Evolutionary conservation across 2,329 filamentous ascomycete species (phyloP), one percentile per base, ranked within the genome.

Genomic region (Elsinoe ampelina): DNA sequence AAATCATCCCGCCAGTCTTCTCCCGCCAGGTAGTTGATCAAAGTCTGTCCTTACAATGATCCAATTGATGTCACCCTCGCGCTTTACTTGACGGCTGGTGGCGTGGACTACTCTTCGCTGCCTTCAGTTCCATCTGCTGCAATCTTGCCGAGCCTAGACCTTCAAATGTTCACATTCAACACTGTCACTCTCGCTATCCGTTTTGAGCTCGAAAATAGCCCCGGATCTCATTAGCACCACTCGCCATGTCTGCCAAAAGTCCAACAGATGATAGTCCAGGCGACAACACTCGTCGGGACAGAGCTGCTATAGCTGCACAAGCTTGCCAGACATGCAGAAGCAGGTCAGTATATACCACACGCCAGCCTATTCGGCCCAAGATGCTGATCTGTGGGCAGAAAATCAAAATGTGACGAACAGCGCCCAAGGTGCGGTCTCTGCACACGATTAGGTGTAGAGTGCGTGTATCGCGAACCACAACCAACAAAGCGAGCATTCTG

Each of bases 341-440:
- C 55, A 63, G 66, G 67, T 68, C 32, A 59, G 55, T n/a, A 7
- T 13, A n/a, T n/a, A n/a, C n/a, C 10, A 19, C 1, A 20, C 22
- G 34, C 26, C n/a, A 34, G 17, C 7, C 5, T 6, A 8, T 30
- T 17, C n/a, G n/a, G 13, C 20, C 43, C 26, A 10, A 12, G 2
- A 2, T 26, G 2, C 50, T 58, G 30, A 58, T 54, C 11, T 26
- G 10, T 20, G 36, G 3, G 67, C 52, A 79, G 82, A 61, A 85
- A 85, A 68, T 81, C 83, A 62, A 81, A 78, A 71, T 85, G 82
- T 68, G 81, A 84, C 65, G 82, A 85, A 66, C 72, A 76, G 63
- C 73, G 80, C 57, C 82, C 82, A 15, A 81, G 80, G 67, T 85
- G 82, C 65, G 73, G 78, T 57, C 77, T 79, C 13, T 85, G 82